These are phyloP conservation scores for Thymus quinquecostatus DNA, from an alignment of 257 asterid genomes.

Conservation along the genomic window DNA sequence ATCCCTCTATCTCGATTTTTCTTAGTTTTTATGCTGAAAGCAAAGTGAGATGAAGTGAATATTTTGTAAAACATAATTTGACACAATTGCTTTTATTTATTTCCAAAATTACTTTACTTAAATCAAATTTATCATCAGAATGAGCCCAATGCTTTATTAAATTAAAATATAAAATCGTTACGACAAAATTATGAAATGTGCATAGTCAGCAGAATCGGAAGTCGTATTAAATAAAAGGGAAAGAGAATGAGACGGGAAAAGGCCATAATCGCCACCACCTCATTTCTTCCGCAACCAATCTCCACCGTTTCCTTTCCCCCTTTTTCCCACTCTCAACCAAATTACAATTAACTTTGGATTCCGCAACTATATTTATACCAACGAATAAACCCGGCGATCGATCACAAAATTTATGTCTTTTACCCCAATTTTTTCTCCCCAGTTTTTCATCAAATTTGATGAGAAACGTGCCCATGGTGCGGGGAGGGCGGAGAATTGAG, in stretches of 20 bases:
- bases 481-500: conserved; percentile 32
- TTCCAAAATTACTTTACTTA: no score
- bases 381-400: conserved; percentile 25
- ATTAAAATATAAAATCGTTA: no score
- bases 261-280: conserved; percentile 32
- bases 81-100: no score
- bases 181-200: no score
- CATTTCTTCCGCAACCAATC: conserved; percentile 35
- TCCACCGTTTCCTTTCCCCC: conserved; percentile 25
- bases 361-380: not conserved
- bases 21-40: no score
- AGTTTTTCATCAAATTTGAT: conserved; percentile 18
- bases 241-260: conserved; percentile 14
- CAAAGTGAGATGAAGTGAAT: no score
- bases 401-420: conserved; percentile 5
- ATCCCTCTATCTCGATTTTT: no score
- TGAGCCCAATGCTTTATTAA: no score
- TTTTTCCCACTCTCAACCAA: conserved; percentile 17
- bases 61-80: no score
- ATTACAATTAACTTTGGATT: conserved; percentile 2
- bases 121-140: no score
- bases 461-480: conserved; percentile 41
- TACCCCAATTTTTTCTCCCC: not conserved
- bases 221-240: not conserved
- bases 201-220: no score